These are phyloP conservation scores for Pseudocercospora macadamiae DNA, from an alignment of 2,329 filamentous ascomycete genomes.

Conservation along the genomic window DNA sequence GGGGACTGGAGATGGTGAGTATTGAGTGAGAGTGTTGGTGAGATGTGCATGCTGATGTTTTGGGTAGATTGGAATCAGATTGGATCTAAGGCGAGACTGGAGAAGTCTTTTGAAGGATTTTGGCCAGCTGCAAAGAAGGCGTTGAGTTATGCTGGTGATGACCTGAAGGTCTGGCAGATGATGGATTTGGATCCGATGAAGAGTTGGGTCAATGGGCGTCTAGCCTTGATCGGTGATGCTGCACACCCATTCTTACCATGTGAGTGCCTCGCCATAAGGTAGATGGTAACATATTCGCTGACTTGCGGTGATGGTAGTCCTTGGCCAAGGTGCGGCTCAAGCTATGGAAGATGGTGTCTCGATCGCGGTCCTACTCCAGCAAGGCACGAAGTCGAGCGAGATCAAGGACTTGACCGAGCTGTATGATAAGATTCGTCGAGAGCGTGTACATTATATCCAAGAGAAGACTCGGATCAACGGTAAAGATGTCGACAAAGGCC, in stretches of 20 bases:
- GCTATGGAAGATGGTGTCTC: slow-evolving; percentile 70
- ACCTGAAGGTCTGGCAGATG: slow-evolving; percentile 61
- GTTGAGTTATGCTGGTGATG: slow-evolving; percentile 42
- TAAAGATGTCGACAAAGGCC: slow-evolving; percentile 8
- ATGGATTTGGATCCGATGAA: slow-evolving; percentile 62
- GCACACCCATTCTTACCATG: slow-evolving; percentile 66
- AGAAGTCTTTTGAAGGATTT: slow-evolving; percentile 45
- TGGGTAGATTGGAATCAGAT: slow-evolving; percentile 41
- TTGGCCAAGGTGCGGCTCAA: slow-evolving; percentile 64
- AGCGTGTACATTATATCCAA: slow-evolving; percentile 5
- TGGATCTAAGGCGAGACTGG: slow-evolving; percentile 42
- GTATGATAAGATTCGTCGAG: slow-evolving; percentile 46
- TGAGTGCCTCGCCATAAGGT: not conserved
- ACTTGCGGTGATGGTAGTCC: slow-evolving; percentile 42
- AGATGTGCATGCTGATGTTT: not conserved
- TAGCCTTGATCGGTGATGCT: slow-evolving; percentile 67
- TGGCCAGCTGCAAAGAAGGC: slow-evolving; percentile 40
- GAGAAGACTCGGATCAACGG: slow-evolving; percentile 13
- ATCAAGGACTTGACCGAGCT: slow-evolving; percentile 60
- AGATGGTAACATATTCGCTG: not conserved
- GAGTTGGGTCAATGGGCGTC: slow-evolving; percentile 30
- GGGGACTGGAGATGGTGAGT: not conserved
- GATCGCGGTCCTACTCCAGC: slow-evolving; percentile 58
- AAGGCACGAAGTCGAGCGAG: slow-evolving; percentile 47
- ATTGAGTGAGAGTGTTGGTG: not conserved